phyloP scores from a whole-genome alignment of 2,329 filamentous ascomycete species.

The Dryadomyces sulphureus region DNA sequence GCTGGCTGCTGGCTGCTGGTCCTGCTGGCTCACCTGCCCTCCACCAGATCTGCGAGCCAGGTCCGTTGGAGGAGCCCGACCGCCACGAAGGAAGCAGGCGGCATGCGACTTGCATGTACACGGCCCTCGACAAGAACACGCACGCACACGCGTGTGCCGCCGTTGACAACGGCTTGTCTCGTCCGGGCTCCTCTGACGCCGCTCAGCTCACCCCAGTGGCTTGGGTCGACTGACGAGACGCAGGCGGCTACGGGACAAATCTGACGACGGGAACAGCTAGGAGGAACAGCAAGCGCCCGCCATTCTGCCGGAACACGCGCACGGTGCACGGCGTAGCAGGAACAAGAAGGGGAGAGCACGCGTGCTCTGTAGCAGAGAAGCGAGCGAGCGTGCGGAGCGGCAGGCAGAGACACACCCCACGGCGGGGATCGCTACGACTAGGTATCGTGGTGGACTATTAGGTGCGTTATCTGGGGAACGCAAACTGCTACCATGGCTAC shows the following conservation, averaged over 20 bases:
- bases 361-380: background rate
- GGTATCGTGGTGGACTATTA: background rate
- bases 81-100: background rate
- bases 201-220: too few species aligned
- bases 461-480: background rate
- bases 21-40: background rate
- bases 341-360: too few species aligned
- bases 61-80: background rate
- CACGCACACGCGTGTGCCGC: too few species aligned
- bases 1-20: background rate
- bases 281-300: too few species aligned
- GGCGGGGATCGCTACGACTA: background rate
- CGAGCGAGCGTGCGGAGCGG: background rate
- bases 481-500: background rate
- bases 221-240: too few species aligned
- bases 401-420: background rate
- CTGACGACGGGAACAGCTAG: too few species aligned
- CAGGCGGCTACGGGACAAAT: too few species aligned
- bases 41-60: background rate
- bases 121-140: too few species aligned
- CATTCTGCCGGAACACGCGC: too few species aligned
- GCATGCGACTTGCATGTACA: background rate
- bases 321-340: too few species aligned
- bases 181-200: too few species aligned
- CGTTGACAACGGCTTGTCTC: too few species aligned